Conservation (phyloP, 108 stramenopile species). For the Cylindrotheca fusiformis region DNA sequence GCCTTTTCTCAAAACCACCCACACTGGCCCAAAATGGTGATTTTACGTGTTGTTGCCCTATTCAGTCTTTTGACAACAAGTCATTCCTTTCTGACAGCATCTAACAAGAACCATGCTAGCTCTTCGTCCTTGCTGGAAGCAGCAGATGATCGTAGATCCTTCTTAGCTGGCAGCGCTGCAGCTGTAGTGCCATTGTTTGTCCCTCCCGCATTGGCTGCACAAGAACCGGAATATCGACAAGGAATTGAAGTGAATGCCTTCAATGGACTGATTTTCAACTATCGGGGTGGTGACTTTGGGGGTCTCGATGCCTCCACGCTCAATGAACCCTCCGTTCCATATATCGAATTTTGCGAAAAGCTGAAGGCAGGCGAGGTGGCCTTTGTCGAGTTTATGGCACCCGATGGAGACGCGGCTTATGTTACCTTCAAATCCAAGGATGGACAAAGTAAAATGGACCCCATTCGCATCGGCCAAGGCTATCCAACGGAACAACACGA, state of each 20-base stretch:
- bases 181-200: too few species aligned
- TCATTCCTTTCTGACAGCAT: too few species aligned
- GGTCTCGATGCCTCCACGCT: conserved; percentile 51
- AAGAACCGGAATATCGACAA: conserved; percentile 28
- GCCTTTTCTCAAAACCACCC: too few species aligned
- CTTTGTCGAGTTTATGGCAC: conserved; percentile 79
- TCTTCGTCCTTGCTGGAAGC: too few species aligned
- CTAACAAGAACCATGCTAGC: too few species aligned
- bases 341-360: conserved; percentile 52
- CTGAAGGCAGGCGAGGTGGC: conserved; percentile 56
- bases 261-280: conserved; percentile 75
- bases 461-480: conserved; percentile 77
- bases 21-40: too few species aligned
- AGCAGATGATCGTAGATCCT: too few species aligned
- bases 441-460: conserved; percentile 3
- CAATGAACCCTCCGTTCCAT: conserved; percentile 68
- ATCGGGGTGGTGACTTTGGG: conserved; percentile 55
- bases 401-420: conserved; percentile 79
- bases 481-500: conserved; percentile 74
- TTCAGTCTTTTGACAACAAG: too few species aligned
- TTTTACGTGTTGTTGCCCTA: too few species aligned
- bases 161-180: too few species aligned
- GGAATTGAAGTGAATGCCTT: conserved; percentile 55
- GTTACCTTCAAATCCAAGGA: conserved; percentile 57
- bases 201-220: conserved; percentile 25